Percentiles rank a stretch among this genome's conserved stretches.
These are phyloP conservation scores for Dioscorea zingiberensis DNA, from an alignment of 106 monocot species.

Conservation along the genomic window DNA sequence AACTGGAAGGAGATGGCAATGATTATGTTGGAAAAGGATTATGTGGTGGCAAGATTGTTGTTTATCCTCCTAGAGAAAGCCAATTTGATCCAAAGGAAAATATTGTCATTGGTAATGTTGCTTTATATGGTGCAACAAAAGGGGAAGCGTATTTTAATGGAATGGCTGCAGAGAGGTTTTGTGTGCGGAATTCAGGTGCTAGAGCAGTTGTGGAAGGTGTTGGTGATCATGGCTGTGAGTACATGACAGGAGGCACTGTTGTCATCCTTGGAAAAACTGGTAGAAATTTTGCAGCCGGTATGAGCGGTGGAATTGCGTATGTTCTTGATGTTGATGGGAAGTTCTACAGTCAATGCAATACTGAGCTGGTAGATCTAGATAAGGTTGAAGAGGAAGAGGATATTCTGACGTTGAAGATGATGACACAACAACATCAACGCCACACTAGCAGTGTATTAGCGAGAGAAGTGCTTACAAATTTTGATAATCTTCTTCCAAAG, in stretches of 20 bases:
- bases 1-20: conserved; percentile 98
- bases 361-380: conserved; percentile 82
- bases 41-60: conserved; percentile 91
- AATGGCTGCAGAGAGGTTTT: conserved; percentile 99
- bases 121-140: conserved; percentile 86
- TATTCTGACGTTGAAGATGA: conserved; percentile 63
- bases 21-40: conserved; percentile 99
- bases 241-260: conserved; percentile 95
- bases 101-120: conserved; percentile 98
- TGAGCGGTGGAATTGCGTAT: conserved; percentile 97
- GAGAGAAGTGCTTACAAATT: conserved; percentile 60
- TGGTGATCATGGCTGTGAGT: conserved; percentile 98
- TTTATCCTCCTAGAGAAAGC: conserved; percentile 85
- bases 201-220: conserved; percentile 97
- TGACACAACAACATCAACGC: conserved; percentile 97
- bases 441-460: conserved; percentile 74
- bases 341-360: conserved; percentile 61
- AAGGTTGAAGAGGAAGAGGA: conserved; percentile 86
- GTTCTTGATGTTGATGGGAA: conserved; percentile 82
- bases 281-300: conserved; percentile 97
- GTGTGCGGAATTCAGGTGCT: conserved; percentile 96
- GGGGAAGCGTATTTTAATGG: conserved; percentile 99
- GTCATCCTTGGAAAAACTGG: conserved; percentile 93
- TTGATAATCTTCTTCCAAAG: conserved; percentile 61
- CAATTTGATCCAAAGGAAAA: conserved; percentile 91